phyloP scores from a whole-genome alignment of 192 early-diverging fungal species.

The Obelidium mucronatum region DNA sequence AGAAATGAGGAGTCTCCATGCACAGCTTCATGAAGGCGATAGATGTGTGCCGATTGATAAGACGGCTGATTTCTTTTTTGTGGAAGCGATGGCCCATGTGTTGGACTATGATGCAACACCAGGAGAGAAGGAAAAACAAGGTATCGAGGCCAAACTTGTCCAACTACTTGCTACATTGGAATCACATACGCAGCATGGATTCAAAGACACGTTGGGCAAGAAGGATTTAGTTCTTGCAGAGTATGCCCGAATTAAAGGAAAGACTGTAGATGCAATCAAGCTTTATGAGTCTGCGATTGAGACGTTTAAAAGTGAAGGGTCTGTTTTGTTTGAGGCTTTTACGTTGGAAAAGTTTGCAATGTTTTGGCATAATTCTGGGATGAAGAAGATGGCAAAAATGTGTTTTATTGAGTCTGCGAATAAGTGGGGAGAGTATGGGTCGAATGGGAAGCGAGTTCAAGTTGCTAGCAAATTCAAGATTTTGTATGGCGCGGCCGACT shows the following conservation, averaged over 20 bases:
- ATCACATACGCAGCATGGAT: not conserved
- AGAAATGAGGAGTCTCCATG: not conserved
- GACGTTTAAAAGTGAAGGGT: constrained; percentile 42
- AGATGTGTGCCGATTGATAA: constrained; percentile 16
- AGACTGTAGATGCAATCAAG: constrained; percentile 36
- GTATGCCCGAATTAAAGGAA: constrained; percentile 11
- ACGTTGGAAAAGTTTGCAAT: constrained; percentile 45
- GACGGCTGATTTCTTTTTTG: constrained; percentile 1
- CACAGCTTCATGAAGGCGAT: not conserved
- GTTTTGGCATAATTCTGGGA: constrained; percentile 45
- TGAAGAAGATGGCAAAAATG: constrained; percentile 42
- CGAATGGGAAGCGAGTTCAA: constrained; percentile 45
- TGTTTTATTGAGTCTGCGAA: constrained; percentile 45
- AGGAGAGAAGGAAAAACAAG: not conserved
- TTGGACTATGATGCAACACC: constrained; percentile 3
- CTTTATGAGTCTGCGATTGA: constrained; percentile 51
- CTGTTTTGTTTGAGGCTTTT: constrained; percentile 52
- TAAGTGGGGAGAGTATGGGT: constrained; percentile 53
- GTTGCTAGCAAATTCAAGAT: constrained; percentile 27
- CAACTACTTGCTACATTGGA: not conserved
- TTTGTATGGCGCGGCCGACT: constrained; percentile 9
- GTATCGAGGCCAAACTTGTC: not conserved
- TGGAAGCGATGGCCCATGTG: not conserved
- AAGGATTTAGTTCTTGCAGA: constrained; percentile 13
- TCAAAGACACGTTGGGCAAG: constrained; percentile 1